These are phyloP conservation scores for Kazachstania psychrophila DNA, from an alignment of 805 yeast genomes.

Conservation along the genomic window DNA sequence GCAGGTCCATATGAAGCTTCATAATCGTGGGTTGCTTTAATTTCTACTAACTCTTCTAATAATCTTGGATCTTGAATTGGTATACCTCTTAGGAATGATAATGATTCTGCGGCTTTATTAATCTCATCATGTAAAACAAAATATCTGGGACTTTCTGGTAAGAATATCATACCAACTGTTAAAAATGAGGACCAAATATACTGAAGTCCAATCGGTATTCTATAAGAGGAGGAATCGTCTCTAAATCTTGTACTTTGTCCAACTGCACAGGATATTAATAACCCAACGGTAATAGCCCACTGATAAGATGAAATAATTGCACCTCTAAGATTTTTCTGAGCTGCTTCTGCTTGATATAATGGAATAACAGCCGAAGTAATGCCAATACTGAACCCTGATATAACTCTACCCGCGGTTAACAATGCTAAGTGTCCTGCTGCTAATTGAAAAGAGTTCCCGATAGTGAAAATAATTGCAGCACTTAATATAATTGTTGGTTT, in stretches of 20 bases:
- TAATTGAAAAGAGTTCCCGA: slow-evolving; percentile 68
- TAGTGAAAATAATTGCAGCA: slow-evolving; percentile 52
- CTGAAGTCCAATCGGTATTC: slow-evolving; percentile 71
- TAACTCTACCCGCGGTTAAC: slow-evolving; percentile 65
- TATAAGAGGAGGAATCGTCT: slow-evolving; percentile 48
- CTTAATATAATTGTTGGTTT: slow-evolving; percentile 54
- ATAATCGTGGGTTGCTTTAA: slow-evolving; percentile 64
- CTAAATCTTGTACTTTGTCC: slow-evolving; percentile 62
- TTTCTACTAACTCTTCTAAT: slow-evolving; percentile 63
- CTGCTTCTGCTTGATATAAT: slow-evolving; percentile 76
- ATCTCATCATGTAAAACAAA: slow-evolving; percentile 62
- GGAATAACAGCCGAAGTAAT: slow-evolving; percentile 74
- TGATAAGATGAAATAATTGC: slow-evolving; percentile 74
- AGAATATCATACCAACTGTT: slow-evolving; percentile 56
- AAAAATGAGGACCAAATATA: slow-evolving; percentile 59
- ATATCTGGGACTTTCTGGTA: slow-evolving; percentile 88
- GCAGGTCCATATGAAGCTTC: slow-evolving; percentile 50
- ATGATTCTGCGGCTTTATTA: slow-evolving; percentile 57
- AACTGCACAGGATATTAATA: slow-evolving; percentile 65
- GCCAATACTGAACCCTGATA: slow-evolving; percentile 68
- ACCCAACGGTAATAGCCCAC: slow-evolving; percentile 87
- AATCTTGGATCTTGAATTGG: slow-evolving; percentile 57
- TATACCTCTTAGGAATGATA: slow-evolving; percentile 57
- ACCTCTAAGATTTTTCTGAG: slow-evolving; percentile 74
- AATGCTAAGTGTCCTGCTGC: slow-evolving; percentile 41